These are phyloP conservation scores for Trichoderma parareesei DNA, from an alignment of 495 filamentous ascomycete genomes.

Conservation along the genomic window DNA sequence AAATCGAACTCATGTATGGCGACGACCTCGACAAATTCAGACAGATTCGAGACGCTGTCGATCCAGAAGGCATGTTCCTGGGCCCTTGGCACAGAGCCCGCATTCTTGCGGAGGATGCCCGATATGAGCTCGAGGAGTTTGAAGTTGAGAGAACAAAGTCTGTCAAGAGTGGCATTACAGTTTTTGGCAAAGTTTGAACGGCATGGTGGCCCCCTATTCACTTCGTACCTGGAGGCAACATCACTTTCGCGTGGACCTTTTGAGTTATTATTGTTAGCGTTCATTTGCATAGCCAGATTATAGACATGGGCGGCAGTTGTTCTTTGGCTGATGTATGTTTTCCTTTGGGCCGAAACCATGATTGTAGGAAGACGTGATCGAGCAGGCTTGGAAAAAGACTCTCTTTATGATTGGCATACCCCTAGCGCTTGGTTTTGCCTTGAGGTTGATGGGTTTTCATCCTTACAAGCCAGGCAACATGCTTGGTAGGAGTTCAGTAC, in stretches of 20 bases:
- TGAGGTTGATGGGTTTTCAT: too few species aligned
- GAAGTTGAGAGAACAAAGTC: slow-evolving; percentile 16
- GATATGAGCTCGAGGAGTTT: slow-evolving; percentile 32
- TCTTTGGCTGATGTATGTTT: not conserved
- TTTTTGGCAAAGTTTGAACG: not conserved
- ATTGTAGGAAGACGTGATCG: not conserved
- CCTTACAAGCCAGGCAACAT: too few species aligned
- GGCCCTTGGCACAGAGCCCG: slow-evolving; percentile 79
- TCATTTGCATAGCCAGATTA: not conserved
- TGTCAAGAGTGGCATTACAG: not conserved
- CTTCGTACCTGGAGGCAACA: not conserved
- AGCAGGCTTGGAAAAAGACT: not conserved
- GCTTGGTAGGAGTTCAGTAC: too few species aligned
- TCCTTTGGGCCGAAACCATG: not conserved
- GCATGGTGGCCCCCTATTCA: not conserved
- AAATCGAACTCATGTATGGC: slow-evolving; percentile 49
- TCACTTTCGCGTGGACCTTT: not conserved
- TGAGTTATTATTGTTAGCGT: not conserved
- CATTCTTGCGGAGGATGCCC: slow-evolving; percentile 43
- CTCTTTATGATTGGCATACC: not conserved
- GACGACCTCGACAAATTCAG: slow-evolving; percentile 54
- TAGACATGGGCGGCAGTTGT: not conserved
- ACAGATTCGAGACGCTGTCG: slow-evolving; percentile 60
- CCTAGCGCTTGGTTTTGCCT: not conserved
- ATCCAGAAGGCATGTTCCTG: slow-evolving; percentile 85